Evolutionary conservation across 257 asterid species (phyloP), one percentile per base, ranked within the genome.

Genomic region (Mentha longifolia): DNA sequence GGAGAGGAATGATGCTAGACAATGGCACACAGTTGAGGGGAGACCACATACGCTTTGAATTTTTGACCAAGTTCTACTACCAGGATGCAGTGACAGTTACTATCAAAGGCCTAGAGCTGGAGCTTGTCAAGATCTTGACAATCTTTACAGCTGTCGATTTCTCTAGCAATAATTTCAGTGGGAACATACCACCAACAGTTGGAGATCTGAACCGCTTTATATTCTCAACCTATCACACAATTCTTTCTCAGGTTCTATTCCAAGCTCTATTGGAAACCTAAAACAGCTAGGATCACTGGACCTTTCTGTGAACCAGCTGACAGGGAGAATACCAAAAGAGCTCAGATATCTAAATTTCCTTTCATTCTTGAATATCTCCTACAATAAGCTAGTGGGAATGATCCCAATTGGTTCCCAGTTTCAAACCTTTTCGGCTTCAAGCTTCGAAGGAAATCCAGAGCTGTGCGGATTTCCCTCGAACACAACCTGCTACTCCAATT

Each of bases 191-290:
- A 0, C 14, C 70, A 0, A 55, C 78, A 62, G 13, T 90, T 45
- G 95, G 92, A 56, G 42, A 67, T 10, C 84, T 90, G 59, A 83
- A 35, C 12, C 80, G 11, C 92, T 90, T 7, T 84, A 88, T 37
- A 43, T 81, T 16, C 87, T 90, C 59, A 90, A 90, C 66, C 43
- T 90, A 22, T 88, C 95, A 0, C 76, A 76, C 31, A 90, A 90
- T 72, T 49, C 78, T 28, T 75, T 90, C 75, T 71, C 72, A 0
- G 88, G 91, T 22, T n/a, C 17, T 7, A 86, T 90, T 68, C 95
- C 95, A 4, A 63, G 25, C 31, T 73, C 91, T 14, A 73, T 90
- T 7, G 92, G 92, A 46, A 80, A 82, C 6, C 67, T 87, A 70
- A 15, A 16, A 11, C 74, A 69, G 66, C 91, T 90, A 12, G 89